Percentiles rank a stretch among this genome's conserved stretches.
Evolutionary conservation across 192 early-diverging fungal genomes (phyloP).

Genomic region (Coemansia sp.): DNA sequence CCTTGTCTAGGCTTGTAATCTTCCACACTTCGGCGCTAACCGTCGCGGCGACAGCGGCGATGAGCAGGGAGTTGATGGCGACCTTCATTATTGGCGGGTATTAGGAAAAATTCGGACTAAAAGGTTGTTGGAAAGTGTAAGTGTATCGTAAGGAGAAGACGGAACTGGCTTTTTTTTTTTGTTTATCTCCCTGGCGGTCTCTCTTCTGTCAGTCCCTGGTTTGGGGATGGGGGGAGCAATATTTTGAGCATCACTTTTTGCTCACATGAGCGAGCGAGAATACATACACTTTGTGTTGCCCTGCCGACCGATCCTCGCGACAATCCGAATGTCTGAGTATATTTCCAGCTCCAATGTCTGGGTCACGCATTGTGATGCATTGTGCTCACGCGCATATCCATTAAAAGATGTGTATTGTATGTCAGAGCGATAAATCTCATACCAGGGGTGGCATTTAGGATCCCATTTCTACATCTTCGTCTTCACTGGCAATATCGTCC

Average conservation of each 20-base stretch:
- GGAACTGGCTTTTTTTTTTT: neutral
- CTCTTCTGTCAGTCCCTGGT: neutral
- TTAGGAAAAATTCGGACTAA: neutral
- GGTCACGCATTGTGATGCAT: neutral
- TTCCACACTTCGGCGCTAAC: constrained; percentile 36
- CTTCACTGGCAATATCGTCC: constrained; percentile 51
- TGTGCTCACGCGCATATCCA: neutral
- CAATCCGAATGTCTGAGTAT: neutral
- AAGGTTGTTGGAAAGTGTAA: neutral
- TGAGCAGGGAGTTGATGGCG: constrained; percentile 14
- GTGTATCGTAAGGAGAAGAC: neutral
- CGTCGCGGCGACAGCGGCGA: constrained; percentile 18
- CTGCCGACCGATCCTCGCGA: neutral
- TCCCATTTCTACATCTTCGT: constrained; percentile 52
- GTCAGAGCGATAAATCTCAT: neutral
- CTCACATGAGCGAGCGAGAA: too few species aligned
- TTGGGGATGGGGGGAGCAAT: neutral
- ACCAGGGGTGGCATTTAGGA: neutral
- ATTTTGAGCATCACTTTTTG: neutral
- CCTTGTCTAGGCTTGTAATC: constrained; percentile 34
- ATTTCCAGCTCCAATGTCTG: neutral
- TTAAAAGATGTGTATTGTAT: neutral
- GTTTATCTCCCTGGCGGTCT: constrained; percentile 3
- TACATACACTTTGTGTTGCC: too few species aligned
- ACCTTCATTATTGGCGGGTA: constrained; percentile 32